Evolutionary conservation across 495 filamentous ascomycete species (phyloP).

Genomic region (Aspergillus leporis): DNA sequence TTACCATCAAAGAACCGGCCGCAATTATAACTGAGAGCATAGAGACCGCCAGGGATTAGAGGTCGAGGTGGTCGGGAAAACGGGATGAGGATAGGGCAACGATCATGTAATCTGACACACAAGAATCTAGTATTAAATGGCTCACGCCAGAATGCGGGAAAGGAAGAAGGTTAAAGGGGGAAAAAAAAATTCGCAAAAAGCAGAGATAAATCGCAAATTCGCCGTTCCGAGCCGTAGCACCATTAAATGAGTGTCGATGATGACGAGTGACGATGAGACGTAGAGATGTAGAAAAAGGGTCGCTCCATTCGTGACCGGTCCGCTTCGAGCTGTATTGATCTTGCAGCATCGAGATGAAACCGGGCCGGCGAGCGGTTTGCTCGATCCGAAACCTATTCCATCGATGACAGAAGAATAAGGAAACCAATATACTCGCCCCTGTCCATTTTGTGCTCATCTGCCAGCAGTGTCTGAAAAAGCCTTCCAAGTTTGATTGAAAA

Average conservation of each 20-base stretch:
- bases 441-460: conserved; percentile 22
- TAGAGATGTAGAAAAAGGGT: conserved; percentile 16
- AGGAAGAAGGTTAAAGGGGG: no score
- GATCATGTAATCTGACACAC: conserved; percentile 29
- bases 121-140: conserved; percentile 43
- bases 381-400: conserved; percentile 14
- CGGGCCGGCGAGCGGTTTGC: conserved; percentile 5
- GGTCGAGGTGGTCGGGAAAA: conserved; percentile 8
- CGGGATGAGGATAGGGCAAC: conserved; percentile 14
- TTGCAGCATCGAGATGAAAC: conserved; percentile 16
- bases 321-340: conserved; percentile 18
- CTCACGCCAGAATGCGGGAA: conserved; percentile 33
- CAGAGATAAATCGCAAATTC: conserved; percentile 32
- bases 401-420: conserved; percentile 30
- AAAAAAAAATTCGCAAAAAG: conserved; percentile 29
- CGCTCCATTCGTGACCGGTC: conserved; percentile 21
- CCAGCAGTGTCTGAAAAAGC: conserved; percentile 21
- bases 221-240: conserved; percentile 50
- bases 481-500: conserved; percentile 21
- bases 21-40: conserved; percentile 9
- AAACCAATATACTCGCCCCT: conserved; percentile 24
- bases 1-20: conserved; percentile 14
- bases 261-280: conserved; percentile 15
- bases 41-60: background rate
- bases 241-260: conserved; percentile 40